phyloP scores from a whole-genome alignment of 306 rosid species.

The Dryas octopetala region DNA sequence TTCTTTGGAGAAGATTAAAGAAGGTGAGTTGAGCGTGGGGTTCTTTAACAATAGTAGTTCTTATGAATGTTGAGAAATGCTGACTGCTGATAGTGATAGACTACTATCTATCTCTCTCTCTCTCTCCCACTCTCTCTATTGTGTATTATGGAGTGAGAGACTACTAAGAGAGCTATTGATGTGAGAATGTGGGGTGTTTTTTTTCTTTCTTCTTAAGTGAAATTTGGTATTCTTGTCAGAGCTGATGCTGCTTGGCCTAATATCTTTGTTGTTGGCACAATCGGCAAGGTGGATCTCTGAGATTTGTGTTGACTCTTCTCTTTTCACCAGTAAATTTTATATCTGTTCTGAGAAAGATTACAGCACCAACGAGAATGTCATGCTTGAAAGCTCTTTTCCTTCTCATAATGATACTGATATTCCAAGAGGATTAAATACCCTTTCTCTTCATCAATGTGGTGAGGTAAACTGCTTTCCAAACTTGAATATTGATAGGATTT shows the following conservation, averaged over 20 bases:
- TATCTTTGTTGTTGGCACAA: conserved; percentile 91
- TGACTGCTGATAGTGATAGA: background rate
- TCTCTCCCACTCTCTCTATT: no score
- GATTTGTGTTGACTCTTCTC: conserved; percentile 84
- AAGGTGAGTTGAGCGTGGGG: conserved; percentile 45
- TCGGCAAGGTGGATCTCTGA: conserved; percentile 87
- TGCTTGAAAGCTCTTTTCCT: conserved; percentile 40
- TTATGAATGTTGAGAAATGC: background rate
- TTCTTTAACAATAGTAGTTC: background rate
- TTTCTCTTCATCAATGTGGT: conserved; percentile 55
- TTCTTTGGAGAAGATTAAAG: conserved; percentile 91
- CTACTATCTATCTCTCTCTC: no score
- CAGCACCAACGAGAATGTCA: conserved; percentile 24
- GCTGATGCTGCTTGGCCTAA: conserved; percentile 93
- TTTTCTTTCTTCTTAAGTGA: background rate
- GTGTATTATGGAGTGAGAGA: background rate
- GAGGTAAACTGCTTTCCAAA: conserved; percentile 49
- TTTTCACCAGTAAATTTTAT: conserved; percentile 67
- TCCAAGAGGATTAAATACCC: conserved; percentile 30
- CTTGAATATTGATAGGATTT: background rate
- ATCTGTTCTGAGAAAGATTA: conserved; percentile 68
- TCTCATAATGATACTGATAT: conserved; percentile 39
- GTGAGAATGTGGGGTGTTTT: background rate
- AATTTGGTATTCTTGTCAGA: conserved; percentile 47
- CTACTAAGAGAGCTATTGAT: background rate